A percentile compares a stretch with the other conserved stretches of the same genome.
These are phyloP conservation scores for Rhizophagus sp. DNA, from an alignment of 192 early-diverging fungal species.

Conservation along the genomic window DNA sequence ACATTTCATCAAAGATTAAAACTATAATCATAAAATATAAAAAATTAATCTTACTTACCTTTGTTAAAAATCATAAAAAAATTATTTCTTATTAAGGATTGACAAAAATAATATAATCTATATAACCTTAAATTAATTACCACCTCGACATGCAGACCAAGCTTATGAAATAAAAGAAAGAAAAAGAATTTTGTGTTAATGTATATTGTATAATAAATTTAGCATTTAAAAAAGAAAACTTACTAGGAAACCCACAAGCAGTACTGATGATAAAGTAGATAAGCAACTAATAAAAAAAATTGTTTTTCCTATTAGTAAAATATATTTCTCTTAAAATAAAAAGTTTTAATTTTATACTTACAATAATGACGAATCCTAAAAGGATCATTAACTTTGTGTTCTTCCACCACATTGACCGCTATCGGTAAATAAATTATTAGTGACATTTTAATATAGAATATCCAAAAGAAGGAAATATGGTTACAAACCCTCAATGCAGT, in stretches of 20 bases:
- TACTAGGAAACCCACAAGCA: slow-evolving; percentile 81
- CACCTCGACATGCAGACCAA: background rate
- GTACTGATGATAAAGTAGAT: slow-evolving; percentile 73
- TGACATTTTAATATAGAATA: background rate
- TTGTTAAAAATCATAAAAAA: too few relatives aligned
- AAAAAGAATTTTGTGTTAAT: too few relatives aligned
- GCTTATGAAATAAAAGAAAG: background rate
- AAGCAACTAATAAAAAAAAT: slow-evolving; percentile 52
- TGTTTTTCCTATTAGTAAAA: too few relatives aligned
- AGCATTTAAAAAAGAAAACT: background rate
- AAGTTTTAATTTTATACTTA: slow-evolving; percentile 36
- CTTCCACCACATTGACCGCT: slow-evolving; percentile 93
- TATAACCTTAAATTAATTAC: background rate
- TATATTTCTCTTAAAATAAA: background rate
- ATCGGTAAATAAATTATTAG: slow-evolving; percentile 11
- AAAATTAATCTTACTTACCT: too few relatives aligned
- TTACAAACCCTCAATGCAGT: slow-evolving; percentile 65
- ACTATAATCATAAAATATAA: too few relatives aligned
- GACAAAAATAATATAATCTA: too few relatives aligned
- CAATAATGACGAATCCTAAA: slow-evolving; percentile 57
- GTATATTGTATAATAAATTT: background rate
- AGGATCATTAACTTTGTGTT: slow-evolving; percentile 82
- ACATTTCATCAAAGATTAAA: too few relatives aligned
- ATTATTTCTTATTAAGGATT: too few relatives aligned
- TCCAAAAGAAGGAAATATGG: background rate